Evolutionary conservation across 306 rosid species (phyloP).

Genomic region (Glycyrrhiza uralensis): DNA sequence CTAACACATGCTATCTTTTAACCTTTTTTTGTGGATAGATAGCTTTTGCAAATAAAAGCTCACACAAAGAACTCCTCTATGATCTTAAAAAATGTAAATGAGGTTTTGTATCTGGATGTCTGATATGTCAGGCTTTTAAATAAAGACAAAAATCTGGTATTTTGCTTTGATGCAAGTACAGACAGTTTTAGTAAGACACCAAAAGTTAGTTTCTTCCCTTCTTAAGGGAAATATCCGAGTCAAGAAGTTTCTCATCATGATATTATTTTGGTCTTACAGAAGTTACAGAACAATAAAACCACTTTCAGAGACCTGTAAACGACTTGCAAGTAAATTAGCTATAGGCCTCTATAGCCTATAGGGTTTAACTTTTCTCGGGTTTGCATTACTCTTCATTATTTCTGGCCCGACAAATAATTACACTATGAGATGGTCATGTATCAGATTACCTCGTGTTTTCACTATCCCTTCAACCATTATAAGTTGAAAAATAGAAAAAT

Average conservation of each 20-base stretch:
- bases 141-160: neutral
- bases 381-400: neutral
- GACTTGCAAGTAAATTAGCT: conserved; percentile 14
- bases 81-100: neutral
- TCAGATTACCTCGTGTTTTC: neutral
- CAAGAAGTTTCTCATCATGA: neutral
- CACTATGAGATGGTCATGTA: neutral
- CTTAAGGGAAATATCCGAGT: neutral
- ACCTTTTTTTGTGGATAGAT: neutral
- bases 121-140: neutral
- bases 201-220: neutral
- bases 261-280: neutral
- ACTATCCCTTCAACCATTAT: neutral
- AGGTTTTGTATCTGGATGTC: neutral
- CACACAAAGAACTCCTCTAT: neutral
- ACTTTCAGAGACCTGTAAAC: neutral
- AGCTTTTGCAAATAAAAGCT: neutral
- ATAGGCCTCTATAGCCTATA: neutral
- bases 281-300: neutral
- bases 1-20: neutral
- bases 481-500: neutral
- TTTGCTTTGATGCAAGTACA: neutral
- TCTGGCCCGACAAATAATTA: neutral
- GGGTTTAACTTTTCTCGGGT: neutral
- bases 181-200: neutral